A percentile compares a stretch with the other conserved stretches of the same genome.
Evolutionary conservation across 768 basidiomycete genomes (phyloP).

Genomic region (Rhodotorula kratochvilovae): DNA sequence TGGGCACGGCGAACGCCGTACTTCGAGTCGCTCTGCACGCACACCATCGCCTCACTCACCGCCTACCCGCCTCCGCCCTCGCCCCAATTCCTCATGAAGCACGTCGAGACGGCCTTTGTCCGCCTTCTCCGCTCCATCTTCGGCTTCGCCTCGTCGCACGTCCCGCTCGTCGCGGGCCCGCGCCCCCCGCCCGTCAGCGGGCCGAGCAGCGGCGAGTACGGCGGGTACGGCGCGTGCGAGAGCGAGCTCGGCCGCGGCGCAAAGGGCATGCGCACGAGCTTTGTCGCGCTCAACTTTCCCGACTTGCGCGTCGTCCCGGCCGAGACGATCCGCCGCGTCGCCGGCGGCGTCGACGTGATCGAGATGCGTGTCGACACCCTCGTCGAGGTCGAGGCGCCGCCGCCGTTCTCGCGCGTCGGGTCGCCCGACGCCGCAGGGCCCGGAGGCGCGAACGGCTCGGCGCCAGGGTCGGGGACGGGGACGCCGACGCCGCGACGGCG

Average conservation of each 20-base stretch:
- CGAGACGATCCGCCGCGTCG: slow-evolving; percentile 44
- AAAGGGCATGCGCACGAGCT: slow-evolving; percentile 32
- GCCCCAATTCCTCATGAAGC: slow-evolving; percentile 40
- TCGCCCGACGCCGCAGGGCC: not conserved
- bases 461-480: not conserved
- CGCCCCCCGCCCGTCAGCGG: slow-evolving; percentile 12
- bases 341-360: slow-evolving; percentile 75
- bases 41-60: slow-evolving; percentile 41
- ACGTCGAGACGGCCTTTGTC: slow-evolving; percentile 41
- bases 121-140: slow-evolving; percentile 39
- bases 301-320: slow-evolving; percentile 23
- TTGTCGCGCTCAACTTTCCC: slow-evolving; percentile 36
- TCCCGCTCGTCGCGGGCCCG: slow-evolving; percentile 28
- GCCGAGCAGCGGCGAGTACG: slow-evolving; percentile 31
- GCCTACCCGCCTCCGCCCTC: slow-evolving; percentile 30
- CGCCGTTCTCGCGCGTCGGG: not conserved
- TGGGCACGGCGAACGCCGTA: slow-evolving; percentile 37
- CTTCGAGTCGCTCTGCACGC: slow-evolving; percentile 37
- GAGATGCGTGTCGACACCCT: slow-evolving; percentile 75
- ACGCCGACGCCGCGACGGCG: not conserved
- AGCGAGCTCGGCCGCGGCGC: slow-evolving; percentile 30
- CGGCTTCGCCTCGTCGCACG: slow-evolving; percentile 35
- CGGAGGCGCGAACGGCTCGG: not conserved
- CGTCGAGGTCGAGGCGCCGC: slow-evolving; percentile 21
- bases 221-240: slow-evolving; percentile 36